Evolutionary conservation across 2,329 filamentous ascomycete species (phyloP).

Genomic region (Ophiostoma quercus): DNA sequence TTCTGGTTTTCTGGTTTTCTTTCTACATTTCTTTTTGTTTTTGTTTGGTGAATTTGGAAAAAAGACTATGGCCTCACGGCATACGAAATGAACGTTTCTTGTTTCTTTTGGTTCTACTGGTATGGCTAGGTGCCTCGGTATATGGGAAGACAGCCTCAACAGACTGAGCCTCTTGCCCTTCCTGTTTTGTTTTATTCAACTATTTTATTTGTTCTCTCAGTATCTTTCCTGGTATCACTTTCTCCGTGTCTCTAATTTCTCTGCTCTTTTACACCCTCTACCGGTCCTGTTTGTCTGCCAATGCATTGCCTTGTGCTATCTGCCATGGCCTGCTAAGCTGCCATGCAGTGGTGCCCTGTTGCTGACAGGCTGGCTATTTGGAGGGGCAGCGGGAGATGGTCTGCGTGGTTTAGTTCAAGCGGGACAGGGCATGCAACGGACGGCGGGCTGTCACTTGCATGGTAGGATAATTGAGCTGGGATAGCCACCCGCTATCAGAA

Average conservation of each 20-base stretch:
- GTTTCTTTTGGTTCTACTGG: constrained; percentile 9
- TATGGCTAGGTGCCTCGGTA: not conserved
- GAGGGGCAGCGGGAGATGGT: not conserved
- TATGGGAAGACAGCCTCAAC: not conserved
- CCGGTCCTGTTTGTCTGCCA: not conserved
- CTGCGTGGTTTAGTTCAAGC: not conserved
- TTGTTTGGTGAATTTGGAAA: constrained; percentile 22
- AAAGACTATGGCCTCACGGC: constrained; percentile 28
- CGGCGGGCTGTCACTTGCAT: not conserved
- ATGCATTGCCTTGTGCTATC: not conserved
- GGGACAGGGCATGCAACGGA: not conserved
- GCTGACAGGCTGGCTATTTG: not conserved
- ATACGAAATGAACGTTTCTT: constrained; percentile 23
- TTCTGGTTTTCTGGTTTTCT: not conserved
- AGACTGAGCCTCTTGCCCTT: not conserved
- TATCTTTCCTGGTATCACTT: not conserved
- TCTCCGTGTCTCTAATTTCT: not conserved
- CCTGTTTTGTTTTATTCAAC: not conserved
- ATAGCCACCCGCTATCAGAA: not conserved
- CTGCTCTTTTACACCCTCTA: not conserved
- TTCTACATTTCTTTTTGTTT: constrained; percentile 12
- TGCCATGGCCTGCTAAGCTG: not conserved
- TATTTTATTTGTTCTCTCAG: not conserved
- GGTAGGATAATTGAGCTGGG: not conserved
- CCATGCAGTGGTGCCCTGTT: not conserved